Percentiles rank a stretch among this genome's conserved stretches.
Evolutionary conservation across 2,329 filamentous ascomycete genomes (phyloP).

Genomic region (Xylaria sp.): DNA sequence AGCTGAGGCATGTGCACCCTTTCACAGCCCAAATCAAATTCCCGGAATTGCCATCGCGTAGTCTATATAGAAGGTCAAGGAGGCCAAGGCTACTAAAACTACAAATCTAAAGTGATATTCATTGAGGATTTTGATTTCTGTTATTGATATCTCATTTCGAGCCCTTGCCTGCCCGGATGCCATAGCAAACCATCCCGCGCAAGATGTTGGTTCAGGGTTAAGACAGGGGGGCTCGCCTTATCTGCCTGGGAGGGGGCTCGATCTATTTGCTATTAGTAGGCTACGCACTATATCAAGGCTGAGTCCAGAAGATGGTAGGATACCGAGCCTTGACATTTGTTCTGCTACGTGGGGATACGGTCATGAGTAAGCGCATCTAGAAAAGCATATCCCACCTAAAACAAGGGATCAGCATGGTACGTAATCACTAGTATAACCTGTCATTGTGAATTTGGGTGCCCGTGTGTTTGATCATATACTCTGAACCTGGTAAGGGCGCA

Average conservation of each 20-base stretch:
- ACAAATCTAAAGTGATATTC: background rate
- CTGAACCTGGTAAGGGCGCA: background rate
- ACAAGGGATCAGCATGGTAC: background rate
- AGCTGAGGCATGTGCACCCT: background rate
- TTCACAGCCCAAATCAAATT: background rate
- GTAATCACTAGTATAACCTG: background rate
- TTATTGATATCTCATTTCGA: background rate
- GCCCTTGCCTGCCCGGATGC: too few species aligned
- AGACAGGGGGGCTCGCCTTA: background rate
- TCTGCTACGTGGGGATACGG: too few species aligned
- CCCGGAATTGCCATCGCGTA: background rate
- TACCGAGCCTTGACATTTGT: background rate
- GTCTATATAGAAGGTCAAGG: background rate
- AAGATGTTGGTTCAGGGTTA: background rate
- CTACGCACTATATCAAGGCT: background rate
- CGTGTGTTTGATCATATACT: background rate
- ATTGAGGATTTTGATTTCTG: background rate
- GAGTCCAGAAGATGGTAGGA: background rate
- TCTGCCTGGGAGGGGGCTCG: background rate
- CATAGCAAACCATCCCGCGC: background rate
- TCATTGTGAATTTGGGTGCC: background rate
- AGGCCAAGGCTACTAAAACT: background rate
- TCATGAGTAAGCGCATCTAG: too few species aligned
- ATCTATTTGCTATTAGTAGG: too few species aligned
- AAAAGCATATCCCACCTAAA: too few species aligned